phyloP scores from a whole-genome alignment of 2,329 filamentous ascomycete genomes.

The Fusarium neocosmosporiellum region DNA sequence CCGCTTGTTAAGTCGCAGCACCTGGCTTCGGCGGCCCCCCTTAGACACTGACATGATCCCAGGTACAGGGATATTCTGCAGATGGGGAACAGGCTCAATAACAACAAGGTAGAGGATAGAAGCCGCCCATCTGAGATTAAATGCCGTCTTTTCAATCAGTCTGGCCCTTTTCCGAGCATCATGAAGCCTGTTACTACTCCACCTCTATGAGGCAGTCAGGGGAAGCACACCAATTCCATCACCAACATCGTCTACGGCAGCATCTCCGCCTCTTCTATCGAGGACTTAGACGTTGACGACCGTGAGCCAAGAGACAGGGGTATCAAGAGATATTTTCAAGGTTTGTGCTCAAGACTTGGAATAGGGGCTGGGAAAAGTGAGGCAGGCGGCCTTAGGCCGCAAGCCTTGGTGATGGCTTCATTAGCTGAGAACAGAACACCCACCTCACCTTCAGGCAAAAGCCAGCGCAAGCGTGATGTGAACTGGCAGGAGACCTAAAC shows the following conservation, averaged over 20 bases:
- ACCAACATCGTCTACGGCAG: not conserved
- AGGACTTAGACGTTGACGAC: not conserved
- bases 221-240: not conserved
- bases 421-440: not conserved
- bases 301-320: not conserved
- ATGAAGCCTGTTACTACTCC: no score
- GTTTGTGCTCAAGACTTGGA: no score
- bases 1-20: not conserved
- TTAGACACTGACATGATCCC: not conserved
- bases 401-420: not conserved
- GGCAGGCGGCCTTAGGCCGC: not conserved
- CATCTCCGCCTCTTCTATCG: not conserved
- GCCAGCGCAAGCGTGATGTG: not conserved
- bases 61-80: not conserved
- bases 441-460: not conserved
- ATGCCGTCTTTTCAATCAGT: not conserved
- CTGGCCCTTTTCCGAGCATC: not conserved
- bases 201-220: not conserved
- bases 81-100: not conserved
- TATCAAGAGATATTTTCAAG: not conserved
- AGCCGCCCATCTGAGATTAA: rapidly evolving
- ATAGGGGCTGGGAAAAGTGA: no score
- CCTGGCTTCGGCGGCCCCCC: not conserved
- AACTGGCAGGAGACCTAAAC: no score
- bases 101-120: no score